Evolutionary conservation across 108 stramenopile species (phyloP), one percentile per base, ranked within the genome.

Genomic region (Fragilaria radians): DNA sequence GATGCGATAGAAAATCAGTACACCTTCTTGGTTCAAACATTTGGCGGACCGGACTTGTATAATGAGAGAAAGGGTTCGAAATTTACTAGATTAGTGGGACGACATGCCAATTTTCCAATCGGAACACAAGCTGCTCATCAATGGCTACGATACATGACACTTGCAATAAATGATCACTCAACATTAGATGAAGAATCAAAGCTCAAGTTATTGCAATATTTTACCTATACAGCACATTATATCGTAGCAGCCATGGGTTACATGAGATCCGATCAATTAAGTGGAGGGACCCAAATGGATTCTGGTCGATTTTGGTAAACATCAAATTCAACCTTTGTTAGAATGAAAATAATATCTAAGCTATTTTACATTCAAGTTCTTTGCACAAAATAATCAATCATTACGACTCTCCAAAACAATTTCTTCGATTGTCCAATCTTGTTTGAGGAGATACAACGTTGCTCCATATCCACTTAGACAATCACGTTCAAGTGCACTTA

Each of bases 381-480:
- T n/a, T n/a, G n/a, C n/a, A n/a, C n/a, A n/a, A n/a, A n/a, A 42
- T 42, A 7, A 11, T 82, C 59, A 91, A 54, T 91, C 89, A 55
- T 83, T 91, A 22, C 89, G 77, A 71, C 77, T 78, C 11, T 70
- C 79, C 32, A 91, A 48, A 29, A 82, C 79, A 63, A 82, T 85
- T 59, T 85, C 85, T n/a, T 57, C 42, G 32, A 91, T 81, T 14
- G 7, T 42, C 4, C 57, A 47, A 47, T 76, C 73, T 11, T 71
- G 62, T 49, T 77, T 84, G 42, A 96, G 81, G 58, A 95, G 63
- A 69, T 94, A 94, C 1, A 96, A 68, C 52, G 91, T 67, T 3
- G 86, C 85, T 3, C 95, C 95, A 70, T 96, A 94, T 32, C 95
- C 95, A 70, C 91, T 93, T 32, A 94, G 72, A 66, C 93, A 94